Conservation (phyloP, 2,329 filamentous ascomycete species). For the Ceratocystis lukuohia region DNA sequence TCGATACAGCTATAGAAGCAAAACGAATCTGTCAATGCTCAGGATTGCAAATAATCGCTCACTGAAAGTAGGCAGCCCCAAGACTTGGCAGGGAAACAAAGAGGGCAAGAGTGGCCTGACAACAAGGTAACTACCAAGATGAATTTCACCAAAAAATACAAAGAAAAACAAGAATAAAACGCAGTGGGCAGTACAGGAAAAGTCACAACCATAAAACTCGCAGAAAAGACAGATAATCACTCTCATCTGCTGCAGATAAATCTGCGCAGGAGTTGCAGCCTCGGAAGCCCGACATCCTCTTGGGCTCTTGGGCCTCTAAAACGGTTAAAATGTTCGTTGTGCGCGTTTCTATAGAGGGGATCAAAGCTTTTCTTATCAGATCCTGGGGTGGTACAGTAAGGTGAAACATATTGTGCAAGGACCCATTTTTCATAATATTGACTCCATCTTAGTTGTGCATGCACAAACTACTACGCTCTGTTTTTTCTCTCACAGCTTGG, state of each 20-base stretch:
- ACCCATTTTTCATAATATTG: not conserved
- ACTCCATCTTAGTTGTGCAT: not conserved
- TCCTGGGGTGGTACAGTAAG: constrained; percentile 1
- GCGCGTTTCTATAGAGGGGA: not conserved
- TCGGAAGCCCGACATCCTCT: not conserved
- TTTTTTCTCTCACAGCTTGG: constrained; percentile 22
- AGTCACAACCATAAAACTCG: not conserved
- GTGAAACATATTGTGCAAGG: not conserved
- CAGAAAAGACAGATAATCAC: not conserved
- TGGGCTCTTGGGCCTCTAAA: not conserved
- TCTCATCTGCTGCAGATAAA: not conserved
- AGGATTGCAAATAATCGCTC: not conserved
- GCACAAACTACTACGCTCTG: not conserved
- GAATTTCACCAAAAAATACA: not conserved
- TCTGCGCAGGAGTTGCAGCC: not conserved
- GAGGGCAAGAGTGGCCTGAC: not conserved
- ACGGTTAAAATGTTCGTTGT: not conserved
- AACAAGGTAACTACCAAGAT: not conserved
- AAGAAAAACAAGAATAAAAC: not conserved
- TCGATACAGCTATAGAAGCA: not conserved
- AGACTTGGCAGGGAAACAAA: not conserved
- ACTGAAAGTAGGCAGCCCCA: not conserved
- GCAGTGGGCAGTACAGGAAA: not conserved
- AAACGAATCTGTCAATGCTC: not conserved
- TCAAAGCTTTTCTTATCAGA: constrained; percentile 8